phyloP scores from a whole-genome alignment of 2,329 filamentous ascomycete genomes.

The Phoma sp. region DNA sequence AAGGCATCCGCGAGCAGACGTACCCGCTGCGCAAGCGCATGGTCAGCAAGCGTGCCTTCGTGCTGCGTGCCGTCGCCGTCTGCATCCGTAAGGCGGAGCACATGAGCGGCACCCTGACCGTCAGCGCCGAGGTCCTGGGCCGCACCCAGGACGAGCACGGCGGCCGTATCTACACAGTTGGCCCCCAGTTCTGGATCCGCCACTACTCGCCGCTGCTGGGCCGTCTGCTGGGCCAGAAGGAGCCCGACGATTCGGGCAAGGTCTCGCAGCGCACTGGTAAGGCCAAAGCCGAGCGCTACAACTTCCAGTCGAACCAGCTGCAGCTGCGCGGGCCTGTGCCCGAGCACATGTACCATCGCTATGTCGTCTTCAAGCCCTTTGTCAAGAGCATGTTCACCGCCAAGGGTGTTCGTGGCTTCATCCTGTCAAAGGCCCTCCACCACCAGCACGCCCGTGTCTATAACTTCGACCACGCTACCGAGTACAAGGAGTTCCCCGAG shows the following conservation, averaged over 20 bases:
- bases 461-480: conserved; percentile 79
- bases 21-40: conserved; percentile 82
- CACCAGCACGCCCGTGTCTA: conserved; percentile 90
- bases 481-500: conserved; percentile 70
- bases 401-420: conserved; percentile 75
- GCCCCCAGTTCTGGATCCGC: conserved; percentile 76
- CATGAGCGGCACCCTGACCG: conserved; percentile 71
- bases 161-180: conserved; percentile 78
- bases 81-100: conserved; percentile 66
- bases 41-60: conserved; percentile 85
- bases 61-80: conserved; percentile 71
- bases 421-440: conserved; percentile 84
- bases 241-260: conserved; percentile 52
- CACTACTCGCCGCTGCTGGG: conserved; percentile 92
- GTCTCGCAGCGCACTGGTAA: conserved; percentile 50
- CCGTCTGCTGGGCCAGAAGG: conserved; percentile 71
- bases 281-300: conserved; percentile 70
- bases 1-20: conserved; percentile 66
- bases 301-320: conserved; percentile 93
- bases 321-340: conserved; percentile 86
- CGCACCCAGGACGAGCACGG: conserved; percentile 69
- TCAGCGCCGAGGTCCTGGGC: conserved; percentile 81
- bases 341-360: conserved; percentile 82
- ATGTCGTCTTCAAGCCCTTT: conserved; percentile 90
- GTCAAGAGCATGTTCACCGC: conserved; percentile 87